Evolutionary conservation across 768 basidiomycete genomes (phyloP), one percentile per base, ranked within the genome.

Genomic region (Chiua virens): DNA sequence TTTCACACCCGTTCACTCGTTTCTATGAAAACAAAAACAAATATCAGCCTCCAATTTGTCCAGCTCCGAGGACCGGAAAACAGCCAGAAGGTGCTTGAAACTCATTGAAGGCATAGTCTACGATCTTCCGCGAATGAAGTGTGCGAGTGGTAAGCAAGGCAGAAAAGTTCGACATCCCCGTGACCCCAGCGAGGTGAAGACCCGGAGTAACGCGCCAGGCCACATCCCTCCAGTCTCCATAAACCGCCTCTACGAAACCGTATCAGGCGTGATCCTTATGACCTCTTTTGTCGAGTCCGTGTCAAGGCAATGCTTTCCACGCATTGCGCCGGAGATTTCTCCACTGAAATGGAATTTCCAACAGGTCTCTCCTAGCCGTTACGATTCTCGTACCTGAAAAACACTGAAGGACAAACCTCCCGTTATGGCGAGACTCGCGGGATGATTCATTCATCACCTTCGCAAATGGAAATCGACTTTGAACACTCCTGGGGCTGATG

Each of bases 111-210:
- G 47, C 35, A 36, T 43, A 48, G 45, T 30, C 49, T 36, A 61
- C 52, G 34, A 35, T 49, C 60, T 30, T 23, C 21, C 21, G 39
- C 50, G 50, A 52, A 61, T 50, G 56, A 55, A 58, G 42, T 34
- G 47, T 50, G 53, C 42, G 46, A 52, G 45, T 62, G 44, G 57
- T 53, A 50, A 58, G 48, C 60, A 53, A 61, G 60, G 56, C 60
- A 58, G 42, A 50, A 55, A 58, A 49, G 55, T 38, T 47, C 22
- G 47, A 46, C 55, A 49, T 47, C 45, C 55, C 59, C 52, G 52
- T 54, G 49, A 50, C 56, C 52, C 50, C 55, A 57, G 49, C 44
- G 46, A 20, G 48, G 50, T 47, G 51, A 49, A 59, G 30, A 45
- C n/a, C n/a, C n/a, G 18, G 37, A 34, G 21, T 42, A 43, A 46